Evolutionary conservation across 2,329 filamentous ascomycete species (phyloP), one percentile per base, ranked within the genome.

Genomic region (Trichoderma harzianum): DNA sequence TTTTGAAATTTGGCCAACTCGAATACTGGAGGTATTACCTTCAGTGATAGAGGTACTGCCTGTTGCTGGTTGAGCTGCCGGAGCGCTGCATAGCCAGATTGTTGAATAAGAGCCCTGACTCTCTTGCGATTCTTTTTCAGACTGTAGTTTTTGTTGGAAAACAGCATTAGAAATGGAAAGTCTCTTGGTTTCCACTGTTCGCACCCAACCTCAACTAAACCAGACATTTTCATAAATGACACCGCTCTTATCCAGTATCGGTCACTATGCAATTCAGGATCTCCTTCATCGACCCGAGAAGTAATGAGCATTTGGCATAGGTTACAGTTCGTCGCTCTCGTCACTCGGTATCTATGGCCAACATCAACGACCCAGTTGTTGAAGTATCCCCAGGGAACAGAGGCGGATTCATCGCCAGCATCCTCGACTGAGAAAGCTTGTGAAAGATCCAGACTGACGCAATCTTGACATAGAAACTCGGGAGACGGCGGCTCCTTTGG

Each of bases 41-140:
- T 43, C 4, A n/a, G 39, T 7, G 39, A 2, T n/a, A 43, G 0
- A 43, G 39, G 16, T 43, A 5, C 1, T 5, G 18, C 3, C 7
- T 43, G 1, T 43, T 43, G 16, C 1, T n/a, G 7, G 16, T 3
- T 43, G 16, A 43, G 16, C 14, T 43, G 39, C 3, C 4, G 16
- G 18, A 43, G 39, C 0, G 39, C 39, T 43, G 39, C 39, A n/a
- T 10, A 43, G 1, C 39, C 39, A 5, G 39, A 43, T n/a, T 2
- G 1, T 43, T 7, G 39, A 4, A 43, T n/a, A n/a, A 0, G 16
- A 5, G 1, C 0, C 18, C 2, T 43, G 7, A 43, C 7, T 10
- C 2, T 43, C 1, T n/a, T 2, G 1, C 0, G 1, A 2, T 43
- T 43, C 16, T 43, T 8, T 0, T 1, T 3, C 3, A 43, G 18